phyloP scores from a whole-genome alignment of 257 asterid species.

The Avicennia marina region DNA sequence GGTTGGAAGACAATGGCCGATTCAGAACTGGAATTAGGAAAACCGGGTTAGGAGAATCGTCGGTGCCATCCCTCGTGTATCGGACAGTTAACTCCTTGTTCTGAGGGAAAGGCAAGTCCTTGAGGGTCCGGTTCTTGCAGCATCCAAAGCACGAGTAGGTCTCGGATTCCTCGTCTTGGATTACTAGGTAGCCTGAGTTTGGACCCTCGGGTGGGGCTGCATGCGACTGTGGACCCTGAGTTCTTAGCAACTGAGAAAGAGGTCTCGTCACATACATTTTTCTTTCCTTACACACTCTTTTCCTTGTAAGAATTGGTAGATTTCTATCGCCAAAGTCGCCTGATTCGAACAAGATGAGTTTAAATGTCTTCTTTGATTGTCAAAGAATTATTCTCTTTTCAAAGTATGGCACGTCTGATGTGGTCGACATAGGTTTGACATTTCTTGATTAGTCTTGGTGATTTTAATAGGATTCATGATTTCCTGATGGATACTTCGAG shows the following conservation, averaged over 20 bases:
- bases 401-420: too few relatives aligned
- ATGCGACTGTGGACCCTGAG: conserved; percentile 23
- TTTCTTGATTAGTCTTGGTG: too few relatives aligned
- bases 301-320: too few relatives aligned
- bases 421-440: too few relatives aligned
- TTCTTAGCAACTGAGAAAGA: not conserved
- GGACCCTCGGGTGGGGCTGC: conserved; percentile 47
- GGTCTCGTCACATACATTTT: not conserved
- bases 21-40: conserved; percentile 48
- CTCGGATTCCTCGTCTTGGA: conserved; percentile 60
- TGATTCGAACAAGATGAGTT: too few relatives aligned
- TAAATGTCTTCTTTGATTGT: too few relatives aligned
- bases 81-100: conserved; percentile 38
- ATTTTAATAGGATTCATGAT: too few relatives aligned
- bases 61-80: conserved; percentile 2
- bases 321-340: too few relatives aligned
- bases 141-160: conserved; percentile 49
- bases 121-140: conserved; percentile 33
- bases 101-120: conserved; percentile 55
- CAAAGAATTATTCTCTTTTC: too few relatives aligned
- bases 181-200: conserved; percentile 51
- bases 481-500: too few relatives aligned
- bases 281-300: too few relatives aligned
- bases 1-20: conserved; percentile 47
- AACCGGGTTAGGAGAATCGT: conserved; percentile 13